Evolutionary conservation across 2,329 filamentous ascomycete species (phyloP).

Genomic region (Claviceps purpurea): DNA sequence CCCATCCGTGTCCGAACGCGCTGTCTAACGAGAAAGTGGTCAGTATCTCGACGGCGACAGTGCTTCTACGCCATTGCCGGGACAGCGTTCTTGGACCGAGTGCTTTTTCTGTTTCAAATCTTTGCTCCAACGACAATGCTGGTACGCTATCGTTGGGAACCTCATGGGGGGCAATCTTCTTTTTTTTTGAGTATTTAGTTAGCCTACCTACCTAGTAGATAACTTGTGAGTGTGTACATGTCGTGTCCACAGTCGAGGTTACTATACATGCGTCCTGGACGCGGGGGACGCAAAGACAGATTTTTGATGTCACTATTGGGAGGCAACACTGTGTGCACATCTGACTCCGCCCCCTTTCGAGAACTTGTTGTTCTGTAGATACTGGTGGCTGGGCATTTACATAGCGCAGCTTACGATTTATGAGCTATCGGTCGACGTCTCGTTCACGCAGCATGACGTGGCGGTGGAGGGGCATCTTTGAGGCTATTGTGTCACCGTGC

Average conservation of each 20-base stretch:
- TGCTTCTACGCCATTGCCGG: constrained; percentile 43
- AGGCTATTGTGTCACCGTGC: background rate
- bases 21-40: constrained; percentile 26
- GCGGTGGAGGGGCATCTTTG: background rate
- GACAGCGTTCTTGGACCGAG: constrained; percentile 40
- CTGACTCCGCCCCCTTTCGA: background rate
- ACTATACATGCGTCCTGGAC: no score
- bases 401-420: background rate
- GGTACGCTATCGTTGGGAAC: constrained; percentile 36
- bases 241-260: no score
- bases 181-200: no score
- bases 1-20: constrained; percentile 32
- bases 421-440: background rate
- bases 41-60: constrained; percentile 36
- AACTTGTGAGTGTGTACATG: no score
- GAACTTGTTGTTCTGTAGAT: background rate
- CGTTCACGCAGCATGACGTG: background rate
- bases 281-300: no score
- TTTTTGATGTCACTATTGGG: background rate
- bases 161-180: constrained; percentile 31
- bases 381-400: background rate
- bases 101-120: constrained; percentile 9
- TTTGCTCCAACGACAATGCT: constrained; percentile 34
- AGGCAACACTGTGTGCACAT: no score
- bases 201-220: no score